A percentile compares a stretch with the other conserved stretches of the same genome.
Evolutionary conservation across 2,329 filamentous ascomycete genomes (phyloP).

Genomic region (Calonectria hawksworthii): DNA sequence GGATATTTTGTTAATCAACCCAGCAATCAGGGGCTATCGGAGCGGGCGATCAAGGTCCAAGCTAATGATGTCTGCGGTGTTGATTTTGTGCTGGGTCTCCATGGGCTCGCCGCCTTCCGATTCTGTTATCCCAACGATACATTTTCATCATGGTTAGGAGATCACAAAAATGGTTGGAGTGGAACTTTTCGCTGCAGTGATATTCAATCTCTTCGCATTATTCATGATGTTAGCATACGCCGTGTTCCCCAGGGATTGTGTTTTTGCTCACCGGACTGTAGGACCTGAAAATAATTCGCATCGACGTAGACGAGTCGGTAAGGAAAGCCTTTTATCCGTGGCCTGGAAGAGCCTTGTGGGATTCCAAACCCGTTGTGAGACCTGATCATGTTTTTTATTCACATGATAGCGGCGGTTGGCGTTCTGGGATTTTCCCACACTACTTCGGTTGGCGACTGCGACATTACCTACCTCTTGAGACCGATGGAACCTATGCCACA

Average conservation of each 20-base stretch:
- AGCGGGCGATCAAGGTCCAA: not conserved
- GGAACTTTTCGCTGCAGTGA: not conserved
- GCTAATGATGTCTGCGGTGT: not conserved
- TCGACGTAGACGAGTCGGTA: not conserved
- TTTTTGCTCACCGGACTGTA: not conserved
- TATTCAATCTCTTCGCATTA: not conserved
- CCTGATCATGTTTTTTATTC: not conserved
- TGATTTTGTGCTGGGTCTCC: not conserved
- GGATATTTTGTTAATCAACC: not conserved
- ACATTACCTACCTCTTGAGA: not conserved
- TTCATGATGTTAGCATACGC: not conserved
- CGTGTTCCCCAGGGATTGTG: not conserved
- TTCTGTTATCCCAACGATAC: not conserved
- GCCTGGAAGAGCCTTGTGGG: not conserved
- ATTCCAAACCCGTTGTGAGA: not conserved
- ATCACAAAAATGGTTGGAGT: constrained; percentile 7
- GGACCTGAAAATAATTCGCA: constrained; percentile 7
- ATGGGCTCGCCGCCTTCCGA: not conserved
- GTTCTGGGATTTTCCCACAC: constrained; percentile 3
- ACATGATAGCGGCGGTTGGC: not conserved
- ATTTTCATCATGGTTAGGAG: not conserved
- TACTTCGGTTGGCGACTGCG: constrained; percentile 7
- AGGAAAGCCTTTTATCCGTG: not conserved
- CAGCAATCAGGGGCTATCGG: not conserved
- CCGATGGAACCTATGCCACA: not conserved